Conservation (phyloP, 257 asterid species). For the Galeopsis tetrahit region DNA sequence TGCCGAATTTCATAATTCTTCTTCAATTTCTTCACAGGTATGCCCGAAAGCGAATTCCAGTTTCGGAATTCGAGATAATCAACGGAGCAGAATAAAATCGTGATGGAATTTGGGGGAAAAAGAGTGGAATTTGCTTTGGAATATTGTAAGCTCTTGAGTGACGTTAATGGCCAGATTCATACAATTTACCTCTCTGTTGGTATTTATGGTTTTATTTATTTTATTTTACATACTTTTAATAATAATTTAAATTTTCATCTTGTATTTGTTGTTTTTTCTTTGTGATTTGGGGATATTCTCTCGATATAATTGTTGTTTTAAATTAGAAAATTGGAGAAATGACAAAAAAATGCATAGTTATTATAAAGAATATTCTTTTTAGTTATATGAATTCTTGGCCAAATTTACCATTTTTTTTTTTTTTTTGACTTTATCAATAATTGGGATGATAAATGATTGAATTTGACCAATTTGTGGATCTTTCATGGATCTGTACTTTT, state of each 20-base stretch:
- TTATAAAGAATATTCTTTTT: not conserved
- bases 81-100: not conserved
- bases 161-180: conserved; percentile 6
- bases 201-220: no score
- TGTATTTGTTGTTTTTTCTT: not conserved
- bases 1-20: conserved; percentile 72
- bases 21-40: not conserved
- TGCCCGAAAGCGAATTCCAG: not conserved
- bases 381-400: no score
- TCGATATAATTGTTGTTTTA: not conserved
- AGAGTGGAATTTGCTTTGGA: conserved; percentile 33
- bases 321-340: not conserved
- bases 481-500: not conserved
- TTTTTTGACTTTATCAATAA: no score
- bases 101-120: not conserved
- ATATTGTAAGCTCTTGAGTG: conserved; percentile 21
- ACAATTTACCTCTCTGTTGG: not conserved
- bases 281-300: conserved; percentile 7
- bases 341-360: not conserved
- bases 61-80: not conserved
- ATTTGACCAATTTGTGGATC: not conserved
- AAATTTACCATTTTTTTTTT: no score
- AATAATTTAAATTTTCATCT: no score
- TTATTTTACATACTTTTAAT: no score
- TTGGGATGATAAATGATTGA: not conserved